Evolutionary conservation across 2,329 filamentous ascomycete species (phyloP).

Genomic region (Leptographium galeiforme): DNA sequence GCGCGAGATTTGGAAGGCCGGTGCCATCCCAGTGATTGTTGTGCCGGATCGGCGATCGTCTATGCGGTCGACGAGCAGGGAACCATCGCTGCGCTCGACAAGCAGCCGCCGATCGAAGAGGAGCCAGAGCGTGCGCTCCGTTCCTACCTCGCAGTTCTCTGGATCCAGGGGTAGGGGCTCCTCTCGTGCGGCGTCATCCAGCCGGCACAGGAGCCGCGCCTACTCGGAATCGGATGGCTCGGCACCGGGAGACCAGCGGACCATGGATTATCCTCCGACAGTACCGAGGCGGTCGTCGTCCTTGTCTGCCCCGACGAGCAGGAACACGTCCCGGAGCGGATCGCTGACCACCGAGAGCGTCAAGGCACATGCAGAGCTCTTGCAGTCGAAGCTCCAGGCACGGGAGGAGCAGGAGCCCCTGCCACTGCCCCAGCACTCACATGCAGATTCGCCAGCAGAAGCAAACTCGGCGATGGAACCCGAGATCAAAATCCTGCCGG

Average conservation of each 20-base stretch:
- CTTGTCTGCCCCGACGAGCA: constrained; percentile 48
- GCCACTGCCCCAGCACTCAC: background rate
- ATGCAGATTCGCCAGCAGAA: background rate
- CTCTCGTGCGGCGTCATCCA: background rate
- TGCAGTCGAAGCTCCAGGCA: background rate
- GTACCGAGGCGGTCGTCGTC: constrained; percentile 46
- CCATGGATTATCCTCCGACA: constrained; percentile 45
- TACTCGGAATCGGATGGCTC: constrained; percentile 35
- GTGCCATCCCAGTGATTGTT: constrained; percentile 48
- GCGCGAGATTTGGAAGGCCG: constrained; percentile 44
- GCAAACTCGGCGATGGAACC: constrained; percentile 9
- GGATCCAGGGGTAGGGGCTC: constrained; percentile 13
- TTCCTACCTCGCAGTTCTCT: constrained; percentile 26
- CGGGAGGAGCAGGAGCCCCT: background rate
- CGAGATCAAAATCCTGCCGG: background rate
- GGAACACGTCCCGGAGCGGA: constrained; percentile 32
- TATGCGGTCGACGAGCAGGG: constrained; percentile 29
- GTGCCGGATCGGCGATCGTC: constrained; percentile 46
- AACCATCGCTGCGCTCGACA: constrained; percentile 46
- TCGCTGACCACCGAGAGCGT: constrained; percentile 47
- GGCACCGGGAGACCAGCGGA: constrained; percentile 32
- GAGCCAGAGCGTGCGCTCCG: constrained; percentile 38
- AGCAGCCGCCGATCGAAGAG: constrained; percentile 42
- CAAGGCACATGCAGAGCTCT: constrained; percentile 29
- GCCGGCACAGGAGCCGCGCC: constrained; percentile 19